Base-by-base conservation (phyloP, 352 stramenopile genomes). In the Pythium monospermum region DNA sequence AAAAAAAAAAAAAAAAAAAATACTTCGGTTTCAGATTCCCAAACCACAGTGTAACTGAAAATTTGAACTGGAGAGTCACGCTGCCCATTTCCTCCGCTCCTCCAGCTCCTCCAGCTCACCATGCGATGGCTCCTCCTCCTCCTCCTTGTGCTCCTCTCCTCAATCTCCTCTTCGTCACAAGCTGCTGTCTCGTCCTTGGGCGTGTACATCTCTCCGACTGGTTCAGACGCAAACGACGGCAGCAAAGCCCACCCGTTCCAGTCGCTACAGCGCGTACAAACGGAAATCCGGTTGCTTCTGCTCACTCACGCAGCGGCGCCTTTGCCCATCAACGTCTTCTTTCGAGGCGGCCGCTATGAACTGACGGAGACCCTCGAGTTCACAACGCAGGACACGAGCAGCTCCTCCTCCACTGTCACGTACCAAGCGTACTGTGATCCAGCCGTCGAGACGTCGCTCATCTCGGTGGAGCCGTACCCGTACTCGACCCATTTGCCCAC, bases 341-440 rank as follows among this genome's bases (percentile, higher is more conserved):
- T 91, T 6, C 71, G 77, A 7, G 73, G 49, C 1, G 77, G 80
- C 0, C 61, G 67, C 3, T 89, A 91, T 33, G 64, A 72, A 27
- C 57, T 91, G 6, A 49, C 50, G 2, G 42, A 69, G 5, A 88
- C 73, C 16, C 62, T 88, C 18, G 75, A 87, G 21, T 79, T 89
- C 33, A 59, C 57, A 1, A 38, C 43, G 1, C 42, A 66, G 12
- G 77, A 91, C 61, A 71, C 66, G 0, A 75, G 77, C 13, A 45
- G 41, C 13, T 66, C 67, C 0, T 31, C 36, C 2, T 54, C 69
- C 0, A 48, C 52, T 1, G 67, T 91, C 43, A 83, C 76, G 30
- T 91, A 87, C 48, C 70, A 87, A 56, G 73, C 80, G 13, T 91
- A 78, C 53, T 91, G 80, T 40, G 62, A 87, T n/a, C 31, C 71